Conservation (phyloP, 768 basidiomycete species). For the Xerocomus potaroensis region DNA sequence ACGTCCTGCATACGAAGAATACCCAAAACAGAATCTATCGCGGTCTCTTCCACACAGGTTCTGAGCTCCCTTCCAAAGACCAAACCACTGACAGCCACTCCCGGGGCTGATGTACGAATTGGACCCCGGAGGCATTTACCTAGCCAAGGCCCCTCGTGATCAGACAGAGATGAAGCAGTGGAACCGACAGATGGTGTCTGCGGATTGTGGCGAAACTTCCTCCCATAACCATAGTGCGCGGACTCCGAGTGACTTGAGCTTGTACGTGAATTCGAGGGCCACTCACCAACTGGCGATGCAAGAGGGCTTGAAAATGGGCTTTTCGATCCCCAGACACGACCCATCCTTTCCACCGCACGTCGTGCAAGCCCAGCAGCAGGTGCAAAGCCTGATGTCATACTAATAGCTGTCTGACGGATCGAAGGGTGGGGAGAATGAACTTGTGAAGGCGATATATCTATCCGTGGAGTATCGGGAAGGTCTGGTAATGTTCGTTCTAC, state of each 20-base stretch:
- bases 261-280: slow-evolving; percentile 38
- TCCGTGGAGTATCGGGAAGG: slow-evolving; percentile 22
- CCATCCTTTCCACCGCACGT: slow-evolving; percentile 75
- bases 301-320: slow-evolving; percentile 36
- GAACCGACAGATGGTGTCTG: slow-evolving; percentile 59
- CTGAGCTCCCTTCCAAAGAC: slow-evolving; percentile 66
- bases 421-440: slow-evolving; percentile 26
- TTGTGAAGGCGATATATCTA: slow-evolving; percentile 4
- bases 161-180: slow-evolving; percentile 45
- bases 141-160: slow-evolving; percentile 47
- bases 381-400: slow-evolving; percentile 63
- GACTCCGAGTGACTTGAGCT: slow-evolving; percentile 38
- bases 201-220: slow-evolving; percentile 49
- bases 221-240: slow-evolving; percentile 18
- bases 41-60: slow-evolving; percentile 53
- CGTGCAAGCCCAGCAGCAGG: slow-evolving; percentile 74
- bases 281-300: slow-evolving; percentile 42
- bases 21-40: slow-evolving; percentile 31
- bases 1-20: slow-evolving; percentile 6
- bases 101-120: slow-evolving; percentile 32
- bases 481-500: slow-evolving; percentile 29
- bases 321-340: slow-evolving; percentile 54
- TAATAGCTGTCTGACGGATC: slow-evolving; percentile 64
- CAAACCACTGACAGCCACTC: slow-evolving; percentile 41
- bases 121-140: slow-evolving; percentile 58